Conservation (phyloP, 2,329 filamentous ascomycete genomes). For the Aspergillus japonicus region DNA sequence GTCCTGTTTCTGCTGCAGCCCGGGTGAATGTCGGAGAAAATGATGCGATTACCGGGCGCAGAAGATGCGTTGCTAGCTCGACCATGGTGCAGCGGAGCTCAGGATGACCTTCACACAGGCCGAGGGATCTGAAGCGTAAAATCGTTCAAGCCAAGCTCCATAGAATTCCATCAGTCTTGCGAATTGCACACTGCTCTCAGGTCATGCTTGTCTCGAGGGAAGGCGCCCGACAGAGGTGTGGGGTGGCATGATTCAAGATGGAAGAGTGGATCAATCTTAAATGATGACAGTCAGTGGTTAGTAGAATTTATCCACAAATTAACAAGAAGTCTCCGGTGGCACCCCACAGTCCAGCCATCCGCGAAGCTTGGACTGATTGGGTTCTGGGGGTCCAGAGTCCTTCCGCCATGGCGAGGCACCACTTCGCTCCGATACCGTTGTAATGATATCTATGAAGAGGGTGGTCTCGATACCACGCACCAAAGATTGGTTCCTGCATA, state of each 20-base stretch:
- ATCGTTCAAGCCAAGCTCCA: not conserved
- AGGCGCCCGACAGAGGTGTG: not conserved
- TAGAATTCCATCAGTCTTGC: not conserved
- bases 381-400: constrained; percentile 2
- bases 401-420: not conserved
- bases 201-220: not conserved
- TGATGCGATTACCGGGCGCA: not conserved
- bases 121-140: no score
- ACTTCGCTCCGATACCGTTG: not conserved
- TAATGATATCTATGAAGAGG: not conserved
- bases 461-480: not conserved
- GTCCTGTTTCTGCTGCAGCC: not conserved
- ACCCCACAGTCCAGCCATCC: constrained; percentile 6
- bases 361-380: constrained; percentile 7
- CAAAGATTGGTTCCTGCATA: not conserved
- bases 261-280: not conserved
- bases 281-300: not conserved
- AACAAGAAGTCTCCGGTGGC: constrained; percentile 6
- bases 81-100: not conserved
- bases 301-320: not conserved
- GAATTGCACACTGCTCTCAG: not conserved
- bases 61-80: not conserved
- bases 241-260: constrained; percentile 5
- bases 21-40: constrained; percentile 1
- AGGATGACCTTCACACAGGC: not conserved